phyloP scores from a whole-genome alignment of 768 basidiomycete genomes.

The Mycena venus region DNA sequence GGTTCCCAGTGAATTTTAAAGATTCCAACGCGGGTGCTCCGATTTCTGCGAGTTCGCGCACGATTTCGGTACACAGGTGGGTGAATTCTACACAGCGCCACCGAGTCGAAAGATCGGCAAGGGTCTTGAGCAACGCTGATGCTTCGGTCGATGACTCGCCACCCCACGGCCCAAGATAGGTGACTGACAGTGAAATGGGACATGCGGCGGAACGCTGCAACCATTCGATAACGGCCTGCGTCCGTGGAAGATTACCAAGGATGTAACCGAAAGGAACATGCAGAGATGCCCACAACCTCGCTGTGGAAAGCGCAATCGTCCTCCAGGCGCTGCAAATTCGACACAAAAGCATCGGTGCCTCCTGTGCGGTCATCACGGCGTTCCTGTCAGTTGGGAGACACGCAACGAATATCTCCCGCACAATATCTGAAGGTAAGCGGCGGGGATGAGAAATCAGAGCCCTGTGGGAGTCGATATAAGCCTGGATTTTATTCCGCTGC shows the following conservation, averaged over 20 bases:
- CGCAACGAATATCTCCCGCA: no score
- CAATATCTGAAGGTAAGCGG: no score
- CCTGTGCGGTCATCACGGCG: background rate
- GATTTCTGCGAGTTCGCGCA: background rate
- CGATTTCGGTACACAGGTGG: background rate
- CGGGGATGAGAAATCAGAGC: no score
- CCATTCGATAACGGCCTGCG: background rate
- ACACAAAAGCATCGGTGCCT: conserved; percentile 13
- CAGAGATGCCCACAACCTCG: background rate
- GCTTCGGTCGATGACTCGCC: background rate
- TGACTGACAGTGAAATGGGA: background rate
- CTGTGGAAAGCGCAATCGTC: background rate
- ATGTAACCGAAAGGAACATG: background rate
- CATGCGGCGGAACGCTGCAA: background rate
- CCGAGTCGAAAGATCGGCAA: background rate
- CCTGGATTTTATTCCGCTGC: background rate
- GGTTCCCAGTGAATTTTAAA: background rate
- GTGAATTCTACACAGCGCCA: background rate
- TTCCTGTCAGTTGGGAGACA: conserved; percentile 9
- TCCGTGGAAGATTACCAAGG: background rate
- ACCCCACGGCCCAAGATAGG: background rate
- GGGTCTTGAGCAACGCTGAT: background rate
- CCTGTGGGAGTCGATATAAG: no score
- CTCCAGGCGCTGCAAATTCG: conserved; percentile 3
- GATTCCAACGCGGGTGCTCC: background rate